Percentiles rank a stretch among this genome's conserved stretches.
Conservation (phyloP, 805 yeast genomes). For the Ascoidea rubescens region DNA sequence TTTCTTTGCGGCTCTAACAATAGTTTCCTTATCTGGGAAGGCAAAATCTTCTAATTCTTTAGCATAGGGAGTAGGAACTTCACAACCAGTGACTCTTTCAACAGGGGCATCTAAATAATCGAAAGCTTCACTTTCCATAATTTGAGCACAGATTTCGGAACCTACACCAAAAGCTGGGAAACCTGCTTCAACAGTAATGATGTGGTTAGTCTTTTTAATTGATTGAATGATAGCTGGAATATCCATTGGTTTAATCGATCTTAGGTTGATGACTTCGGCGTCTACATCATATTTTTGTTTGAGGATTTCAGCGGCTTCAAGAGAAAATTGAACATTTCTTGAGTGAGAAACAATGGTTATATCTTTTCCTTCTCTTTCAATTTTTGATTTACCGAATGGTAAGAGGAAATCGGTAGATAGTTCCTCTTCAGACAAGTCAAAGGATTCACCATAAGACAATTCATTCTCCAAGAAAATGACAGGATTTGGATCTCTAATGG, state of each 20-base stretch:
- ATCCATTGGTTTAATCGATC: slow-evolving; percentile 95
- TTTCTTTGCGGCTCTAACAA: slow-evolving; percentile 75
- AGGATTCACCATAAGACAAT: slow-evolving; percentile 82
- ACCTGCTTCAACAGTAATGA: slow-evolving; percentile 92
- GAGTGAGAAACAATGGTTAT: slow-evolving; percentile 83
- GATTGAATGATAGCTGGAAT: slow-evolving; percentile 72
- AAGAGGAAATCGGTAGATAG: slow-evolving; percentile 76
- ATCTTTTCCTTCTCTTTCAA: slow-evolving; percentile 89
- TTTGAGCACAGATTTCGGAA: slow-evolving; percentile 92
- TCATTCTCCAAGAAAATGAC: slow-evolving; percentile 94
- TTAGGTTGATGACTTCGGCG: slow-evolving; percentile 89
- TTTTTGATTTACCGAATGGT: slow-evolving; percentile 92
- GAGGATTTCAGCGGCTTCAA: slow-evolving; percentile 82
- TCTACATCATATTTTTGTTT: slow-evolving; percentile 75
- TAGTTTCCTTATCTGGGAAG: slow-evolving; percentile 91
- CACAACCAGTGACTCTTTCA: slow-evolving; percentile 98
- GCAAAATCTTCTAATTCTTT: slow-evolving; percentile 93
- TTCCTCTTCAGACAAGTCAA: slow-evolving; percentile 82
- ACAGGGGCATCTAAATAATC: slow-evolving; percentile 98
- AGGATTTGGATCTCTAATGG: slow-evolving; percentile 98
- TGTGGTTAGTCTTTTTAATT: slow-evolving; percentile 92
- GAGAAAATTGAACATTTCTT: slow-evolving; percentile 74
- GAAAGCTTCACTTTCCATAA: slow-evolving; percentile 97
- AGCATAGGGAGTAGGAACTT: slow-evolving; percentile 98
- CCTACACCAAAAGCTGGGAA: slow-evolving; percentile 99